Evolutionary conservation across 805 yeast genomes (phyloP), one percentile per base, ranked within the genome.

Genomic region (Kuraishia piskuri): DNA sequence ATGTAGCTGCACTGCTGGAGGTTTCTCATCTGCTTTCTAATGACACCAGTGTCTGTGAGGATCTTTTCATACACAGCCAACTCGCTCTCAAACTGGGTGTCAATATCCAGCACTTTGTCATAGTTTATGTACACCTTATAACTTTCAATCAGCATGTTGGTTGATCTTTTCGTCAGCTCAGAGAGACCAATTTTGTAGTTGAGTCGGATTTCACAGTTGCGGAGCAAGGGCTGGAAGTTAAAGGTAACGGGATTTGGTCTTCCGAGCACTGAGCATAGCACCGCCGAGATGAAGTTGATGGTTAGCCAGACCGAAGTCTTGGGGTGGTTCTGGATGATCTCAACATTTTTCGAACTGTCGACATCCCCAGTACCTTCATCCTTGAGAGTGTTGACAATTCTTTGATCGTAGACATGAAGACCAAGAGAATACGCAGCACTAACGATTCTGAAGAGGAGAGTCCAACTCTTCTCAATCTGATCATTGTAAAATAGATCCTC

Each of bases 201-300:
- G 50, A 68, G 56, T 45, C 69, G 53, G 48, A 68, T 68, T 53
- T 67, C 70, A 55, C 65, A 66, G 51, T 65, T 66, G 46, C 61
- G 60, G 37, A 66, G 50, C 51, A 68, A 56, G 0, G 72, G 70
- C 54, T 66, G 69, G 53, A 66, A 68, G 21, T 63, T 65, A 56
- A 68, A 68, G 1, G 80, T 73, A 9, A 79, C 78, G 1, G 83
- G 83, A 56, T 77, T 78, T 2, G 83, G 83, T 56, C 83, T 66
- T 8, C 83, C 82, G 23, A 78, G 64, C 17, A 77, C 74, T 0
- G 81, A 75, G 58, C 82, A 77, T 20, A 76, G 58, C 37, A 76
- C 77, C 1, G 79, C 76, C n/a, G 75, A 67, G 23, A 76, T 64
- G 55, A 74, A 71, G 56, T 76, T 74, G 52, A 78, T 68, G 1